Evolutionary conservation across 306 rosid genomes (phyloP), one percentile per base, ranked within the genome.

Genomic region (Trichosanthes truncata): DNA sequence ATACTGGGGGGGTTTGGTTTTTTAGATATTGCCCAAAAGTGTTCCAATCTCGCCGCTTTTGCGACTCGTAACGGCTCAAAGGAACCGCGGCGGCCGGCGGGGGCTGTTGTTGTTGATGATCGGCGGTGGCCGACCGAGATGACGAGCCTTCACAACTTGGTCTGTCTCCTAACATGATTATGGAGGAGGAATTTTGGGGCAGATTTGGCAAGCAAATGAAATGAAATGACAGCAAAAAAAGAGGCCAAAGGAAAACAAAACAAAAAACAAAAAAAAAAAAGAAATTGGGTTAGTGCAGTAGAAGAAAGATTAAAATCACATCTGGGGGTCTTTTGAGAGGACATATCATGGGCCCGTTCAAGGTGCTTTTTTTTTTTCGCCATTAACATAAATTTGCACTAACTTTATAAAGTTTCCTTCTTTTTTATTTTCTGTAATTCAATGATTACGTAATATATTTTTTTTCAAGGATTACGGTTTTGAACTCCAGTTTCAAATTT

Each of bases 31-130:
- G 97, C 0, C 98, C 96, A 1, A 91, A 93, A 4, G 98, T 90
- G 89, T 93, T 93, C 98, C 98, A 93, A 82, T 93, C 98, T 9
- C 98, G 86, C 63, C 93, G 82, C 35, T 93, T 93, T 60, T 93
- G 98, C 0, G 98, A 93, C 55, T 93, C 98, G 63, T 93, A 91
- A 12, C 98, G 88, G 90, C 97, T 93, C 53, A 88, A 52, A 2
- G 92, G 89, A 5, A 85, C n/a, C n/a, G n/a, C 82, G 9, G 67
- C 59, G 10, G 87, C 53, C 3, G 57, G 9, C 9, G 9, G 57
- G 0, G 86, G 57, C 66, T 5, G 31, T 3, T 12, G 72, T 21
- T 5, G 91, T 80, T 5, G 88, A 36, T 12, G 88, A 81, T 0
- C 88, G 84, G 38, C 68, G 67, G 66, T 21, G 68, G 56, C 57